Evolutionary conservation across 179 eudicot genomes (phyloP).

Genomic region (Spergularia azorica): DNA sequence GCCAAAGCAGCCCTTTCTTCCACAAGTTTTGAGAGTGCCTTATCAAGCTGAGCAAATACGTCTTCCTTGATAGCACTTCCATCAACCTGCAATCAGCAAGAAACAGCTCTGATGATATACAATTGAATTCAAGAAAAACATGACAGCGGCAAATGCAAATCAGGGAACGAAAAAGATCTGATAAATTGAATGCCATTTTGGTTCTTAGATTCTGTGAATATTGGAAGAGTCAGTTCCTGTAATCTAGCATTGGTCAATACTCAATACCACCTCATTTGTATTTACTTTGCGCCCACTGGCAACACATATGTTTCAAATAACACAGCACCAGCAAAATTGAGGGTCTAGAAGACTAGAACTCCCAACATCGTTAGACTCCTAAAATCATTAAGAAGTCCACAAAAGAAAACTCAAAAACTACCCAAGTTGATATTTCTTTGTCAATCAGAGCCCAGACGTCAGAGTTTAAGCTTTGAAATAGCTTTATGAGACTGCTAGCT

Average conservation of each 20-base stretch:
- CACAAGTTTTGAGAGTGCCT: constrained; percentile 46
- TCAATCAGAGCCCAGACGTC: too few species aligned
- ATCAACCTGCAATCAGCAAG: constrained; percentile 54
- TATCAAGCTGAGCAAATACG: constrained; percentile 73
- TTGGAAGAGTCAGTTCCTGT: background rate
- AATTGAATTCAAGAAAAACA: background rate
- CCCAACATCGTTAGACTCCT: background rate
- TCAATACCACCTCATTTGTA: background rate
- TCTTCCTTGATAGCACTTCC: constrained; percentile 66
- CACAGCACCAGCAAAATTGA: too few species aligned
- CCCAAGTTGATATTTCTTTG: too few species aligned
- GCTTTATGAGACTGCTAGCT: background rate
- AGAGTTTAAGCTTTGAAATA: background rate
- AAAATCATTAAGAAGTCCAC: too few species aligned
- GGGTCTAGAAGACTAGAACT: too few species aligned
- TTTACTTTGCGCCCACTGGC: background rate
- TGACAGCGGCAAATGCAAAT: background rate
- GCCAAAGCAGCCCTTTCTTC: constrained; percentile 39
- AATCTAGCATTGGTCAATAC: background rate
- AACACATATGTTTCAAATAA: background rate
- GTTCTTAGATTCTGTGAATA: background rate
- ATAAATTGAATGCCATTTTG: background rate
- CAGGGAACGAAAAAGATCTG: background rate
- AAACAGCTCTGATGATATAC: background rate
- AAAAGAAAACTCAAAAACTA: too few species aligned